Conservation (phyloP, 2,329 filamentous ascomycete species). For the Furcasterigmium furcatum region DNA sequence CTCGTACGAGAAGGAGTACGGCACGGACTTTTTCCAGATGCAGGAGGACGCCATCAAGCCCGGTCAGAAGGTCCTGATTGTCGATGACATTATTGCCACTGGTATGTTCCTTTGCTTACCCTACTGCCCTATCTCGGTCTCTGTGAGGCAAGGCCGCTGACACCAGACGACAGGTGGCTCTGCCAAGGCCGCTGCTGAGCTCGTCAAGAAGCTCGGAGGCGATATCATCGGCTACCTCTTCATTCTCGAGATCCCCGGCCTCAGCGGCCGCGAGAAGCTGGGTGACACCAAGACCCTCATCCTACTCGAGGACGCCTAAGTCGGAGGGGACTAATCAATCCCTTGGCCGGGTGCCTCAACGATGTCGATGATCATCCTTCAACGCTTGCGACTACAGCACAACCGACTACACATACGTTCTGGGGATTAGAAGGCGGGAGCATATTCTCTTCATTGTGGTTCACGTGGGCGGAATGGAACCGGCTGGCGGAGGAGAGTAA, state of each 20-base stretch:
- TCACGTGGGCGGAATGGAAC: too few species aligned
- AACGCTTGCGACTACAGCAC: background rate
- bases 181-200: constrained; percentile 79
- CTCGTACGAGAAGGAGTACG: constrained; percentile 92
- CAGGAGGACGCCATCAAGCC: constrained; percentile 80
- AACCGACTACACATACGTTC: constrained; percentile 1
- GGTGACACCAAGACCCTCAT: constrained; percentile 74
- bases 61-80: constrained; percentile 86
- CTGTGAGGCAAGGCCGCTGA: constrained; percentile 15
- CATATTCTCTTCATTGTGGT: too few species aligned
- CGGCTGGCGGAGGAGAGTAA: too few species aligned
- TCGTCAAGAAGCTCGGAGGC: constrained; percentile 84
- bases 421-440: background rate
- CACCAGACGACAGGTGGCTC: constrained; percentile 69
- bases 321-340: background rate
- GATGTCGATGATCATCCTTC: background rate
- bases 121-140: constrained; percentile 3
- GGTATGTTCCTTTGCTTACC: constrained; percentile 55
- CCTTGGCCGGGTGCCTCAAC: background rate
- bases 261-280: constrained; percentile 89
- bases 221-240: constrained; percentile 88
- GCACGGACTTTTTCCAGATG: constrained; percentile 93
- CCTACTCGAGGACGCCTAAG: constrained; percentile 60
- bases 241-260: constrained; percentile 90
- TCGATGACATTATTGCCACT: constrained; percentile 98